Evolutionary conservation across 495 filamentous ascomycete species (phyloP), one percentile per base, ranked within the genome.

Genomic region (Tuber borchii): DNA sequence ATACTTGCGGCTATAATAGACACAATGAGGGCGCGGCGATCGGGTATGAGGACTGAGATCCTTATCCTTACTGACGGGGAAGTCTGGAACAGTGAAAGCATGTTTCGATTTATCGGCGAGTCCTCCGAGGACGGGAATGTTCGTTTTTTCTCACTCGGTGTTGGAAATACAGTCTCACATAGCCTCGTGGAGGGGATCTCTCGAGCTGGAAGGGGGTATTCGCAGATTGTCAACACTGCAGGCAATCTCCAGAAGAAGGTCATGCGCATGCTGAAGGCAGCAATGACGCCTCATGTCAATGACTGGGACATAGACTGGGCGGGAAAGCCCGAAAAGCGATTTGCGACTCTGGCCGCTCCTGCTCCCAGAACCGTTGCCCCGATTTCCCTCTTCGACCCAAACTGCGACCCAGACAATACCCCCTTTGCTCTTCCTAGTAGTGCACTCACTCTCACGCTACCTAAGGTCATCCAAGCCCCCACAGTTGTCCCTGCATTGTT

Each of bases 21-120:
- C 1, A 84, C 87, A 20, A 69, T 80, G 22, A 17, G 69, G 9
- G 22, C 12, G 40, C 77, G 74, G 16, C 45, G 42, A 20, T 22
- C 31, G 31, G 69, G 78, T 20, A 86, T 89, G 76, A 85, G 89
- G 73, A 84, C 90, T n/a, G 89, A 92, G 72, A 85, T 92, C 2
- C 87, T 93, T 73, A 76, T 93, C 37, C 83, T 92, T 45, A 93
- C 91, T 0, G 91, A 93, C 81, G 91, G 91, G n/a, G 85, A 92
- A 79, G 88, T 91, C 39, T 92, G 87, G 87, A 37, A 87, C 9
- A 88, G 90, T 74, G 73, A 87, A 0, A 8, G n/a, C 0, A 76
- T 93, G 1, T 91, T 92, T 78, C 17, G 73, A 16, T 88, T 89
- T 79, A 79, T 91, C 44, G 51, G 85, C 51, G 84, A 82, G 56